Evolutionary conservation across 441 rosid genomes (phyloP).

Genomic region (Bruguiera hainesii): DNA sequence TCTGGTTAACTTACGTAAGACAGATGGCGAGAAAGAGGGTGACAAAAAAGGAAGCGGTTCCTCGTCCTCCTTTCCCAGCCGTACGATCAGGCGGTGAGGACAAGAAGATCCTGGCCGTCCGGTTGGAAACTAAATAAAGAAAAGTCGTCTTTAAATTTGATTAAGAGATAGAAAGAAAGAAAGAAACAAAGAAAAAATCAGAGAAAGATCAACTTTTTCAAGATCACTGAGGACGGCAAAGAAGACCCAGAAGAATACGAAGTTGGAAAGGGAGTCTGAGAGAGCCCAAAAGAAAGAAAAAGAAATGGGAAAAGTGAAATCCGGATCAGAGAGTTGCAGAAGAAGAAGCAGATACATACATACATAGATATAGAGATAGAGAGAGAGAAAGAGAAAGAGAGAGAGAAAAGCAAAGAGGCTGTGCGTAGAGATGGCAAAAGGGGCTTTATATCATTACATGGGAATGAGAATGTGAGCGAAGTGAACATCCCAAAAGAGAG

Average conservation of each 20-base stretch:
- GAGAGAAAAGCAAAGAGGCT: no score
- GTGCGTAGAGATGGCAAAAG: not conserved
- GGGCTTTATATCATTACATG: no score
- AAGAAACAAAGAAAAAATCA: no score
- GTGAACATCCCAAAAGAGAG: not conserved
- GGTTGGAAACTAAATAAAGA: conserved; percentile 16
- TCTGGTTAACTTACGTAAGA: conserved; percentile 23
- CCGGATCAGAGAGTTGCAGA: conserved; percentile 14
- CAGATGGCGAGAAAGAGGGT: conserved; percentile 6
- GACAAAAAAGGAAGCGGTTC: conserved; percentile 9
- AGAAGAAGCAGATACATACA: no score
- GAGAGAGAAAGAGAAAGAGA: conserved; percentile 3
- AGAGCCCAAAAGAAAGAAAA: no score
- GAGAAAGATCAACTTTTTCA: no score
- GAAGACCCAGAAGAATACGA: not conserved
- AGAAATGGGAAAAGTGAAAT: not conserved
- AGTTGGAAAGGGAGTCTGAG: not conserved
- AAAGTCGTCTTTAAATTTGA: not conserved
- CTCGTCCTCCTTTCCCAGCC: conserved; percentile 13
- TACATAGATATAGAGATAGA: not conserved
- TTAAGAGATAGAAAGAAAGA: not conserved
- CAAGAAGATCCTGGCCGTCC: conserved; percentile 41
- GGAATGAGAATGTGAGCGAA: not conserved
- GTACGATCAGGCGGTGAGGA: conserved; percentile 25
- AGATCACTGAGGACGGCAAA: not conserved